Evolutionary conservation across 176 grass and related monocot genomes (phyloP).

Genomic region (Eragrostis curvula): DNA sequence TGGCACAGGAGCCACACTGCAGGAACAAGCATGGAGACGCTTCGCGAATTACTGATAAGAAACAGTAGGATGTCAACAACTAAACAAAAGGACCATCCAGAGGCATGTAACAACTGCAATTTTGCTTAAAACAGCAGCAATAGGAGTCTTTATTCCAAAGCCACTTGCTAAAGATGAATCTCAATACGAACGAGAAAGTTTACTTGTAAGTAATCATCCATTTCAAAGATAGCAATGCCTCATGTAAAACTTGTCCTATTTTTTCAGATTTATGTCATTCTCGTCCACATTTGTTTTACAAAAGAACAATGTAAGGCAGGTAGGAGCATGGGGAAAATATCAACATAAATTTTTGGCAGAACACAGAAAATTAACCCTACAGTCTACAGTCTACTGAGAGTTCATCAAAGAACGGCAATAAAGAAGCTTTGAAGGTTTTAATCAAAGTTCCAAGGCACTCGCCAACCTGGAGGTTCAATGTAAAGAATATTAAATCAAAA

Average conservation of each 20-base stretch:
- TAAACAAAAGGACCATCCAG: neutral
- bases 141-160: neutral
- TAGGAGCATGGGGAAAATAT: neutral
- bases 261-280: neutral
- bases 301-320: neutral
- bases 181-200: neutral
- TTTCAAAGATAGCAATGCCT: conserved; percentile 1
- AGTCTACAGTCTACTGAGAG: conserved; percentile 66
- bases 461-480: conserved; percentile 60
- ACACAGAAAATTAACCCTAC: conserved; percentile 24
- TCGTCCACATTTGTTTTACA: neutral
- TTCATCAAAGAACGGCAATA: conserved; percentile 96
- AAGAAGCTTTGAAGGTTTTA: conserved; percentile 93
- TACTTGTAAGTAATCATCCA: neutral
- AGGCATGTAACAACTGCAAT: neutral
- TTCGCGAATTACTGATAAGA: neutral
- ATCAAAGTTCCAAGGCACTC: conserved; percentile 98
- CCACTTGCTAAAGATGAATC: neutral
- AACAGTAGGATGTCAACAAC: neutral
- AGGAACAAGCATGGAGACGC: conserved; percentile 17
- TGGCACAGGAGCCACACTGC: neutral
- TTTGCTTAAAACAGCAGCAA: neutral
- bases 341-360: neutral
- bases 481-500: conserved; percentile 35
- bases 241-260: neutral